A percentile compares a stretch with the other conserved stretches of the same genome.
These are phyloP conservation scores for Linum lewisii DNA, from an alignment of 345 rosid genomes.

Conservation along the genomic window DNA sequence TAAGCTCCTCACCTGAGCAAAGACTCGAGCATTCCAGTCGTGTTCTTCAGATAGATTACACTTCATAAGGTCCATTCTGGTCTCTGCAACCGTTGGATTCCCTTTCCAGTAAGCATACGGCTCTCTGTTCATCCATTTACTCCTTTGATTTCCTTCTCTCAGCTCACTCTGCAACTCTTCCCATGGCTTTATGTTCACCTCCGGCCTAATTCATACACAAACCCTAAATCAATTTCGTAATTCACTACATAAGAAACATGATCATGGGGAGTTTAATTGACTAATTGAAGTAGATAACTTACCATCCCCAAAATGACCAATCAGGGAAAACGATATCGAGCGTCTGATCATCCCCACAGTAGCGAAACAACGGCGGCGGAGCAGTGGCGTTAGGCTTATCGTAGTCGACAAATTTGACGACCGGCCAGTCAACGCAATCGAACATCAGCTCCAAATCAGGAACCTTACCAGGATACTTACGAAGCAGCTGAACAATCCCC, in stretches of 20 bases:
- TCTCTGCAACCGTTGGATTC: slow-evolving; percentile 59
- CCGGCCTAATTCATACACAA: slow-evolving; percentile 44
- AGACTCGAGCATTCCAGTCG: slow-evolving; percentile 92
- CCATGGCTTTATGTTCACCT: slow-evolving; percentile 73
- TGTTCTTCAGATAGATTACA: slow-evolving; percentile 55
- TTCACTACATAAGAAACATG: neutral
- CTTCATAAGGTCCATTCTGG: slow-evolving; percentile 59
- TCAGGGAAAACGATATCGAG: slow-evolving; percentile 22
- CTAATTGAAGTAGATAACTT: neutral
- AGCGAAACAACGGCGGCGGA: slow-evolving; percentile 26
- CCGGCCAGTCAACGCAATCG: slow-evolving; percentile 27
- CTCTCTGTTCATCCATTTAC: slow-evolving; percentile 50
- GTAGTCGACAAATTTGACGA: slow-evolving; percentile 2
- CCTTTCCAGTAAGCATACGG: slow-evolving; percentile 93
- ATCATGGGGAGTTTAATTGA: neutral
- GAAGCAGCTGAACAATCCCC: slow-evolving; percentile 22
- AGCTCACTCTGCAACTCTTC: slow-evolving; percentile 34
- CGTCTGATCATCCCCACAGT: slow-evolving; percentile 17
- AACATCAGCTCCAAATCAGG: slow-evolving; percentile 28
- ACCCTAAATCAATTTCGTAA: too few relatives aligned
- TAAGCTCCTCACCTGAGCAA: slow-evolving; percentile 38
- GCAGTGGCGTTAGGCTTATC: slow-evolving; percentile 3
- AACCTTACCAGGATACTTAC: slow-evolving; percentile 22
- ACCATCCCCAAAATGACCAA: slow-evolving; percentile 33
- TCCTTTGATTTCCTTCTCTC: slow-evolving; percentile 40